Evolutionary conservation across 257 asterid genomes (phyloP).

Genomic region (Jacaranda mimosifolia): DNA sequence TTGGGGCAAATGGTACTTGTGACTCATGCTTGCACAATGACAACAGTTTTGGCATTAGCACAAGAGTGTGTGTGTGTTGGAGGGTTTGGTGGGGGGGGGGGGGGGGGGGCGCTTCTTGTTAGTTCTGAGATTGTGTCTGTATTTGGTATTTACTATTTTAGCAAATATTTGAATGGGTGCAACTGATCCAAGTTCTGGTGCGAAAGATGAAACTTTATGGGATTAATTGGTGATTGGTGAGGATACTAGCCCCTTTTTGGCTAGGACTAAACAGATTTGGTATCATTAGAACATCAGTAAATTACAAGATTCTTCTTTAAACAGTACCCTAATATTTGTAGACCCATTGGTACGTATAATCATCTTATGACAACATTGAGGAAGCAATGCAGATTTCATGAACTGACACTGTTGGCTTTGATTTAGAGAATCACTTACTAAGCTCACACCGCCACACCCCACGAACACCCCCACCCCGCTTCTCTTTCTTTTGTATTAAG

Average conservation of each 20-base stretch:
- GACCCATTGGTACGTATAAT: background rate
- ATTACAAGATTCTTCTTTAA: background rate
- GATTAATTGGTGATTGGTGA: background rate
- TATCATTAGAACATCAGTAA: background rate
- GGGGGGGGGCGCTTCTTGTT: background rate
- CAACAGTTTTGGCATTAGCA: background rate
- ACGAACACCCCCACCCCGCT: too few species aligned
- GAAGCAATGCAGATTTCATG: background rate
- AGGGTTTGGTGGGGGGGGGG: too few species aligned
- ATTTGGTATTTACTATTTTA: background rate
- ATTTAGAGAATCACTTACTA: background rate
- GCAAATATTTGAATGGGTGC: background rate
- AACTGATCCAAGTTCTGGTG: slow-evolving; percentile 3
- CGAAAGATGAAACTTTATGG: background rate
- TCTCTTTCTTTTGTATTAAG: too few species aligned
- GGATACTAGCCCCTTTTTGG: background rate
- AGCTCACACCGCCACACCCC: too few species aligned
- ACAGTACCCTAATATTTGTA: background rate
- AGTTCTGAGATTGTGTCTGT: background rate
- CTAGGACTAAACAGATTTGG: background rate
- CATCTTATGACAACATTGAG: background rate
- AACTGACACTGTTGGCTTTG: background rate
- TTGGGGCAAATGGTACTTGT: background rate
- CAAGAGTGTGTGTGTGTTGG: background rate
- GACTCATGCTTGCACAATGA: background rate